Evolutionary conservation across 2,329 filamentous ascomycete genomes (phyloP).

Genomic region (Arachnopeziza araneosa): DNA sequence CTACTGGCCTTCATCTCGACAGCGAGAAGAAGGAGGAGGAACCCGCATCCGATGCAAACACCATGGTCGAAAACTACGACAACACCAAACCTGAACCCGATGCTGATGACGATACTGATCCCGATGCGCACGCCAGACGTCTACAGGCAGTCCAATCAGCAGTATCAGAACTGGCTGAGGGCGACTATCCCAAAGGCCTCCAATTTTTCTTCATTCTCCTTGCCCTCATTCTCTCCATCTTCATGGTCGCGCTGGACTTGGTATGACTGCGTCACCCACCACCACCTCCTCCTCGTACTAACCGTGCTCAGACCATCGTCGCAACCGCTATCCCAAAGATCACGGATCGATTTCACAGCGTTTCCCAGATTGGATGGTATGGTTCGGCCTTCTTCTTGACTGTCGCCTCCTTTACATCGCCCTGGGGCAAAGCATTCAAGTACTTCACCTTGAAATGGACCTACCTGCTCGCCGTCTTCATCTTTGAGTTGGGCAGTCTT

Average conservation of each 20-base stretch:
- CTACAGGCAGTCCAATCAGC: no score
- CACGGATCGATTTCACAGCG: constrained; percentile 41
- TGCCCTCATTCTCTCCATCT: constrained; percentile 9
- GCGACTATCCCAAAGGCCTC: constrained; percentile 4
- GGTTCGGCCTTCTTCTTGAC: constrained; percentile 47
- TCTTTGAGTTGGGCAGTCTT: constrained; percentile 31
- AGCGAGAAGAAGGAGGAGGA: constrained; percentile 2
- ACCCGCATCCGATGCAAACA: constrained; percentile 1
- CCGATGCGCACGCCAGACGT: no score
- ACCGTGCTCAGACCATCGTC: constrained; percentile 40
- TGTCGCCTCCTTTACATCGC: constrained; percentile 25
- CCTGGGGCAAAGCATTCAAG: constrained; percentile 21
- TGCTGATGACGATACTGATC: not conserved
- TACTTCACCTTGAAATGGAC: constrained; percentile 22
- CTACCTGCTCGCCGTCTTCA: constrained; percentile 22
- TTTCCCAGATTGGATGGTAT: constrained; percentile 48
- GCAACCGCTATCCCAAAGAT: constrained; percentile 49
- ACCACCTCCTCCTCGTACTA: not conserved
- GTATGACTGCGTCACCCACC: not conserved
- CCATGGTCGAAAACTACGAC: constrained; percentile 1
- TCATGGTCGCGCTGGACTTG: constrained; percentile 19
- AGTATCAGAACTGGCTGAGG: not conserved
- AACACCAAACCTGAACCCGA: not conserved
- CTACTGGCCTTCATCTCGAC: not conserved
- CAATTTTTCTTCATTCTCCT: constrained; percentile 6